Evolutionary conservation across 768 basidiomycete genomes (phyloP).

Genomic region (Xanthoconium purpureum): DNA sequence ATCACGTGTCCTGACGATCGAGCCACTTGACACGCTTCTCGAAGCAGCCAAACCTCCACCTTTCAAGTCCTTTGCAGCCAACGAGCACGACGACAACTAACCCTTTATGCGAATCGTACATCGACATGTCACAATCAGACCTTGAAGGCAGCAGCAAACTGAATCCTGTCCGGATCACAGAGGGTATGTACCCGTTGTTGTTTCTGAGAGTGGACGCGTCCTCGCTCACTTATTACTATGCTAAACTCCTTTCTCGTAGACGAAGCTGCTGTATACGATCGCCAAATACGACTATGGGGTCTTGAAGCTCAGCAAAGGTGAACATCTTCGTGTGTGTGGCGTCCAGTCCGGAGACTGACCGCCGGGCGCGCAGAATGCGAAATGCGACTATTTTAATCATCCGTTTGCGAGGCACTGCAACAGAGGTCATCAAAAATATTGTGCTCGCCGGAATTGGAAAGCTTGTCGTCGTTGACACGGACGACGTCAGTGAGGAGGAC

Average conservation of each 20-base stretch:
- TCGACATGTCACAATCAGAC: conserved; percentile 18
- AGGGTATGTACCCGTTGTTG: conserved; percentile 48
- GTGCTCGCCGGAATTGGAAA: conserved; percentile 94
- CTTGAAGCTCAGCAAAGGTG: conserved; percentile 96
- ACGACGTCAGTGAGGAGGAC: conserved; percentile 76
- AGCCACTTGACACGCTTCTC: not conserved
- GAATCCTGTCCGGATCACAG: conserved; percentile 55
- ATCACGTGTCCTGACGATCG: conserved; percentile 16
- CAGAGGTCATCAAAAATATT: conserved; percentile 96
- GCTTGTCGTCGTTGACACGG: conserved; percentile 79
- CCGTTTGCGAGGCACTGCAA: conserved; percentile 77
- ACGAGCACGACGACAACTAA: not conserved
- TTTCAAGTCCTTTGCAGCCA: not conserved
- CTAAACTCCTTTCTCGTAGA: conserved; percentile 31
- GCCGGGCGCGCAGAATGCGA: conserved; percentile 65
- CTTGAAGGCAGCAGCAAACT: conserved; percentile 32
- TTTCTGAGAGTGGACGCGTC: conserved; percentile 2
- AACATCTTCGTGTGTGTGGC: conserved; percentile 9
- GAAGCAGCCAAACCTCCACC: too few species aligned
- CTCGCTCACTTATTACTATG: not conserved
- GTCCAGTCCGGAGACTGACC: conserved; percentile 8
- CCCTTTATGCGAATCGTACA: not conserved
- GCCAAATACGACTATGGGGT: conserved; percentile 97
- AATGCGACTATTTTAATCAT: conserved; percentile 87
- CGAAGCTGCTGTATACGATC: conserved; percentile 87